Base-by-base conservation (phyloP, 768 basidiomycete genomes). In the Galerina marginata region DNA sequence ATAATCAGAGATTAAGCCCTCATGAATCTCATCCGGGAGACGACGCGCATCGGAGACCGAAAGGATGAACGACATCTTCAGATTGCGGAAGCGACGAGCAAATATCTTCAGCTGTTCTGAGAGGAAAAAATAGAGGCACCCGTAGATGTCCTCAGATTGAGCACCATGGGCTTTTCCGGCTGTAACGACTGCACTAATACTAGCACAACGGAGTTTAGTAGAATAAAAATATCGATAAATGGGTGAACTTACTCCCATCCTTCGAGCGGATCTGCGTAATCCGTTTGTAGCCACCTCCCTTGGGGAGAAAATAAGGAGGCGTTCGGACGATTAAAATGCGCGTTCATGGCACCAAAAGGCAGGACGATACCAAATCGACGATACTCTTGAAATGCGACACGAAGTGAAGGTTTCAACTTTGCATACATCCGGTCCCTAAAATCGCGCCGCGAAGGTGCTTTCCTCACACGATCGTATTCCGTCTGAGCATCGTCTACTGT, bases 121-220 rank as follows among this genome's bases (percentile, higher is more conserved):
- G 26, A 84, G 56, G 60, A 75, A 77, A 56, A 83, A 83, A 65
- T 81, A 82, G 36, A 84, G 77, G 51, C 81, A 84, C 4, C 83
- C 83, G 56, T 78, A 81, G 36, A 83, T 72, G 64, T 84, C 83
- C 53, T 78, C 81, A 0, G 67, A 58, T 6, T 68, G 71, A 6
- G 77, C 75, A 2, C 81, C 80, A 23, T 78, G 71, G 1, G 62
- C 65, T 54, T 66, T 74, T 20, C 82, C 82, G 0, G 69, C 66
- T 36, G 59, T 36, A 9, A 82, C 53, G 20, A 82, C 68, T 23
- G 69, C 56, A 23, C 65, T 62, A 23, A 77, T 36, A 56, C 82
- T 82, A 7, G 29, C 2, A 33, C 2, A 33, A 33, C 29, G 5
- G 40, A 38, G 54, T 55, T 45, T 59, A 51, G 6, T 33, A 16